Evolutionary conservation across 202 grass and related monocot species (phyloP).

Genomic region (Thinopyrum obtusiflorum): DNA sequence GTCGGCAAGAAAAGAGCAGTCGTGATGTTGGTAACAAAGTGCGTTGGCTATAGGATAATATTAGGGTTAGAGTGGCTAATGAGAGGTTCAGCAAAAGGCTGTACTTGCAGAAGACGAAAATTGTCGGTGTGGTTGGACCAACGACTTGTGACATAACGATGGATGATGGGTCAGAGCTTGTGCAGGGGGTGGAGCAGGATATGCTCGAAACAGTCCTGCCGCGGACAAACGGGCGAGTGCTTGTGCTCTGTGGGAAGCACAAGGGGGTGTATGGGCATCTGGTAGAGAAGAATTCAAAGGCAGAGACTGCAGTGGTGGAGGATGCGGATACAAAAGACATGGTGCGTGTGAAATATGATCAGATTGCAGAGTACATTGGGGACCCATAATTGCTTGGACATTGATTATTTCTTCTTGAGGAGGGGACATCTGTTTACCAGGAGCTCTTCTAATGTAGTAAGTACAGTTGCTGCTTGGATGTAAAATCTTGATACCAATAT

Average conservation of each 20-base stretch:
- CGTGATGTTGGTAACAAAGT: conserved; percentile 28
- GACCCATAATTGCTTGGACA: conserved; percentile 73
- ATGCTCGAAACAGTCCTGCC: conserved; percentile 89
- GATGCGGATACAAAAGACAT: conserved; percentile 68
- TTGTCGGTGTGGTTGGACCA: conserved; percentile 82
- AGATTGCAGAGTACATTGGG: conserved; percentile 82
- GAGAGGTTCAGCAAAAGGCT: conserved; percentile 61
- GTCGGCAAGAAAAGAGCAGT: conserved; percentile 31
- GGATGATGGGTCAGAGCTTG: conserved; percentile 62
- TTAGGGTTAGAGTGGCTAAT: conserved; percentile 80
- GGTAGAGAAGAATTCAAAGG: conserved; percentile 55
- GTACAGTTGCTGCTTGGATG: conserved; percentile 31
- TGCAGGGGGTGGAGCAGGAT: conserved; percentile 86
- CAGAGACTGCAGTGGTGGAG: conserved; percentile 64
- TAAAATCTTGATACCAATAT: neutral
- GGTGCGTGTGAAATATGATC: conserved; percentile 67
- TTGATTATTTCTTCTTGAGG: conserved; percentile 40
- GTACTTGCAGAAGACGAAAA: conserved; percentile 76
- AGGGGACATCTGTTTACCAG: neutral
- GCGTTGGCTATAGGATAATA: conserved; percentile 78
- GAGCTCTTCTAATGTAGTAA: conserved; percentile 18
- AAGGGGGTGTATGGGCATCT: conserved; percentile 76
- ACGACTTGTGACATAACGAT: conserved; percentile 83
- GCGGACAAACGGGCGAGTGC: conserved; percentile 62
- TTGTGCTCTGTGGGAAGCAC: conserved; percentile 76